A percentile compares a stretch with the other conserved stretches of the same genome.
Evolutionary conservation across 2,329 filamentous ascomycete species (phyloP).

Genomic region (Aspergillus sp.): DNA sequence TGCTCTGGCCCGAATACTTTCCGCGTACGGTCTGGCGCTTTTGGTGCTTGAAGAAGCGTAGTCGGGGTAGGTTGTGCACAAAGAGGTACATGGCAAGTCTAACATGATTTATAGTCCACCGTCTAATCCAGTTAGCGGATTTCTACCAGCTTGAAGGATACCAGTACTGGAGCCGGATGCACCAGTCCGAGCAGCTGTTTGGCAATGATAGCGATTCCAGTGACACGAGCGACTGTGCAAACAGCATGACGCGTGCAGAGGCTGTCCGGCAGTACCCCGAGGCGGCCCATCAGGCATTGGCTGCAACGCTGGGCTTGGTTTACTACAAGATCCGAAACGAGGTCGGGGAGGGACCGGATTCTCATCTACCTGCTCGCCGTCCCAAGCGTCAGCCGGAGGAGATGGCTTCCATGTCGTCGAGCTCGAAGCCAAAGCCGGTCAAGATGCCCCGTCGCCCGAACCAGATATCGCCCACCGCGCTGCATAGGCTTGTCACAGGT

Average conservation of each 20-base stretch:
- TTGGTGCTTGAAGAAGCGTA: constrained; percentile 34
- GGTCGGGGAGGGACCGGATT: constrained; percentile 24
- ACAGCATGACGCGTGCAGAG: constrained; percentile 25
- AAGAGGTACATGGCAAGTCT: constrained; percentile 1
- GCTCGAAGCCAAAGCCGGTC: constrained; percentile 25
- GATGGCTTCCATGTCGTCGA: constrained; percentile 19
- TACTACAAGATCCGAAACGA: constrained; percentile 35
- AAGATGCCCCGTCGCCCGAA: constrained; percentile 26
- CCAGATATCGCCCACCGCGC: constrained; percentile 20
- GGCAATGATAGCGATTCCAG: constrained; percentile 29
- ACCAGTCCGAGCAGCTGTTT: constrained; percentile 19
- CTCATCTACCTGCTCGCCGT: constrained; percentile 18
- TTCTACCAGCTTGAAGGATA: constrained; percentile 33
- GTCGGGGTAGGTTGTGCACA: constrained; percentile 24
- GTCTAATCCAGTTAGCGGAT: constrained; percentile 29
- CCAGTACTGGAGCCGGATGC: constrained; percentile 30
- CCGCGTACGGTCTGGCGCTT: constrained; percentile 33
- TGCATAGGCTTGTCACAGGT: constrained; percentile 25
- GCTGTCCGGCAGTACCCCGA: constrained; percentile 29
- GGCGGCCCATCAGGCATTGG: constrained; percentile 31
- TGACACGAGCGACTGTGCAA: constrained; percentile 29
- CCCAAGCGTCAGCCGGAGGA: constrained; percentile 30
- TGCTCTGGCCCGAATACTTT: constrained; percentile 30
- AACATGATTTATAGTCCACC: constrained; percentile 23
- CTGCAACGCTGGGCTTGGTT: constrained; percentile 30